These are phyloP conservation scores for Cardamine occulta DNA, from an alignment of 345 rosid species.

Conservation along the genomic window DNA sequence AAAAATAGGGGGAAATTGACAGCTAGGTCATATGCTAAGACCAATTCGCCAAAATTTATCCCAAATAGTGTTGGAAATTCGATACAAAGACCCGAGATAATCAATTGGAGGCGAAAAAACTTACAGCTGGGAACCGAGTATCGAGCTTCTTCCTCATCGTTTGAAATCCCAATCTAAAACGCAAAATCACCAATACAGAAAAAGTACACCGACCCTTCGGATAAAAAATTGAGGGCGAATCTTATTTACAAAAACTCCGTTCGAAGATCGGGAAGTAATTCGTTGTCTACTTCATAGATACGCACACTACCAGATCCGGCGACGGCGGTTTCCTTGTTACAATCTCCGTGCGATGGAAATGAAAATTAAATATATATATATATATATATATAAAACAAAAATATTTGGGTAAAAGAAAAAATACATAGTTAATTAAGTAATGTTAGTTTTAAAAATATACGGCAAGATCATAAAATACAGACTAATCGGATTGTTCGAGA, in stretches of 20 bases:
- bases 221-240: conserved; percentile 23
- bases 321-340: conserved; percentile 42
- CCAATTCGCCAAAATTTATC: conserved; percentile 9
- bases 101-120: conserved; percentile 9
- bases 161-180: conserved; percentile 22
- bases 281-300: conserved; percentile 30
- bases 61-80: not conserved
- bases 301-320: conserved; percentile 43
- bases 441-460: conserved; percentile 2
- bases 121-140: conserved; percentile 50
- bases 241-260: conserved; percentile 17
- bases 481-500: conserved; percentile 11
- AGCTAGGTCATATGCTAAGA: conserved; percentile 22
- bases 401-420: conserved; percentile 1
- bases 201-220: not conserved
- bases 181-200: not conserved
- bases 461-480: not conserved
- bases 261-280: conserved; percentile 23
- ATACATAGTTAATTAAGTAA: conserved; percentile 14
- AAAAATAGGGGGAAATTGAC: not conserved
- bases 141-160: conserved; percentile 51
- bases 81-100: not conserved
- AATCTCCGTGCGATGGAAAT: conserved; percentile 30
- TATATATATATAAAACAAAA: conserved; percentile 6
- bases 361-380: not conserved